phyloP scores from a whole-genome alignment of 306 rosid genomes.

The Pachyrhizus erosus region DNA sequence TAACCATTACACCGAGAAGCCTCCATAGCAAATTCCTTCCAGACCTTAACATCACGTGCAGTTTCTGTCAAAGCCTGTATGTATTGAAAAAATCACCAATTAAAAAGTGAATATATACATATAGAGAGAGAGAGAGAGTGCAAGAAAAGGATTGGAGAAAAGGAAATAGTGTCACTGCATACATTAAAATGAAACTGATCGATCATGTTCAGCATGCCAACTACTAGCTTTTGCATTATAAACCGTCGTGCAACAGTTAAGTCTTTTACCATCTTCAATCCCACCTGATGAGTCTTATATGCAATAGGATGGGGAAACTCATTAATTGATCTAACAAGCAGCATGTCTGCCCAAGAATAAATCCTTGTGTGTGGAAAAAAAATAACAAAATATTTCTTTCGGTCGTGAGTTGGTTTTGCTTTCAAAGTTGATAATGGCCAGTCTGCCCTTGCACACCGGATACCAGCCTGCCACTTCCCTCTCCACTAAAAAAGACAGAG shows the following conservation, averaged over 20 bases:
- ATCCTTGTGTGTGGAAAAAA: constrained; percentile 91
- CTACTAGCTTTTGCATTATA: constrained; percentile 88
- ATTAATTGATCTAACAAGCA: constrained; percentile 76
- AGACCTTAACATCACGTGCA: constrained; percentile 74
- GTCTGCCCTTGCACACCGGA: constrained; percentile 93
- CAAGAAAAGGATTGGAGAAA: constrained; percentile 22
- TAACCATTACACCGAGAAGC: constrained; percentile 84
- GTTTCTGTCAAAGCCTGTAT: constrained; percentile 81
- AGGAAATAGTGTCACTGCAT: constrained; percentile 46
- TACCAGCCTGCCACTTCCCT: constrained; percentile 99
- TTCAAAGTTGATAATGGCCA: constrained; percentile 93
- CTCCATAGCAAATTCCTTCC: constrained; percentile 96
- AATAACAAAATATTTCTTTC: constrained; percentile 90
- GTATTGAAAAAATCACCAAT: constrained; percentile 42
- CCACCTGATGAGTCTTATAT: constrained; percentile 76
- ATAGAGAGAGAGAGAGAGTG: background rate
- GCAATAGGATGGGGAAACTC: constrained; percentile 91
- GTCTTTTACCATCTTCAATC: constrained; percentile 81
- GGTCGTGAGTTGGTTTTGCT: constrained; percentile 96
- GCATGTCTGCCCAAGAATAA: constrained; percentile 95
- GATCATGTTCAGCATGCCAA: constrained; percentile 84
- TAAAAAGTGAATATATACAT: background rate
- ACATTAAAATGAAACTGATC: constrained; percentile 94
- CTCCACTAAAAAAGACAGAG: constrained; percentile 76
- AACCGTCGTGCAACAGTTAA: constrained; percentile 78